Conservation (phyloP, 1,284 basidiomycete species). For the Sporisorium reilianum region DNA sequence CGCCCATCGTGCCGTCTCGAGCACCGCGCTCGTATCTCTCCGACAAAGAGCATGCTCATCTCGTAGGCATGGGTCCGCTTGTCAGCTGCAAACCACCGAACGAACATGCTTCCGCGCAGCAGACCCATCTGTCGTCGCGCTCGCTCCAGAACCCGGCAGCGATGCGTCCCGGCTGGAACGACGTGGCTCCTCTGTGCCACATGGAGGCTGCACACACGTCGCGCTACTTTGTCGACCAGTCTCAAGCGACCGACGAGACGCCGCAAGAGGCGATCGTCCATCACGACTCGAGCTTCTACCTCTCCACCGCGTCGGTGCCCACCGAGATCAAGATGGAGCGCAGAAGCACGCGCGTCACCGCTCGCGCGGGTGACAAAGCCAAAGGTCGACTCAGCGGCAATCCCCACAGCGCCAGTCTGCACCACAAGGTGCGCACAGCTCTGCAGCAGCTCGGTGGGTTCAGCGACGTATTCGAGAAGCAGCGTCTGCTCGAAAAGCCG, state of each 20-base stretch:
- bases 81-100: constrained; percentile 28
- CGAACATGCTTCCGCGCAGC: constrained; percentile 10
- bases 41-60: constrained; percentile 28
- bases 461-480: constrained; percentile 15
- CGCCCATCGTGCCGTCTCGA: constrained; percentile 38
- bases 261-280: constrained; percentile 38
- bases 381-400: constrained; percentile 2
- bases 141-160: constrained; percentile 39
- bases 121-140: constrained; percentile 23
- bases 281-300: constrained; percentile 29
- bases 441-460: constrained; percentile 41
- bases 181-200: constrained; percentile 34
- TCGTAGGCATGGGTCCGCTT: constrained; percentile 29
- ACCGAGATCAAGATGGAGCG: constrained; percentile 46
- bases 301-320: constrained; percentile 18
- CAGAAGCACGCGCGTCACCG: constrained; percentile 9
- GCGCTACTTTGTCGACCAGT: constrained; percentile 37
- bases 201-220: constrained; percentile 21
- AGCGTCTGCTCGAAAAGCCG: constrained; percentile 4
- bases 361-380: constrained; percentile 12
- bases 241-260: constrained; percentile 21
- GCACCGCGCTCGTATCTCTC: constrained; percentile 40
- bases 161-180: constrained; percentile 48
- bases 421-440: constrained; percentile 14
- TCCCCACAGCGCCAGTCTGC: not conserved